These are phyloP conservation scores for Hyaloscypha variabilis DNA, from an alignment of 495 filamentous ascomycete genomes.

Conservation along the genomic window DNA sequence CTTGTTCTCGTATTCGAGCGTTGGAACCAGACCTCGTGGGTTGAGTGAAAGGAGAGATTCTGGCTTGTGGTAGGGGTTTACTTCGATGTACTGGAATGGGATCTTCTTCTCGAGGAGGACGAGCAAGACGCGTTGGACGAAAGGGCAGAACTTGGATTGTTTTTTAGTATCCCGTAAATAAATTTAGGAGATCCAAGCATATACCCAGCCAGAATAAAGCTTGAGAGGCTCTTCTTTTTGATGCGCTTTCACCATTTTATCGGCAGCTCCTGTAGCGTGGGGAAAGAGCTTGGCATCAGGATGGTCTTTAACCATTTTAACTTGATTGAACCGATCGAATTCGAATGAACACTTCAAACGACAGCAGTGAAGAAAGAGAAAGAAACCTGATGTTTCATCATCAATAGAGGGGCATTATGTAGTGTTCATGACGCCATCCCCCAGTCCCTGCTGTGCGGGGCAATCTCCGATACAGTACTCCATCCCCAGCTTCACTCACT, in stretches of 20 bases:
- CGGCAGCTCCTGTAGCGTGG: constrained; percentile 54
- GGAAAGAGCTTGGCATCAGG: constrained; percentile 53
- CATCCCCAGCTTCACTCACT: background rate
- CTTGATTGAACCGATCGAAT: background rate
- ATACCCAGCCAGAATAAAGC: constrained; percentile 68
- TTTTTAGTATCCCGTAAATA: background rate
- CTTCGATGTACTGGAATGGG: constrained; percentile 71
- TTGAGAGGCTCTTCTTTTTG: constrained; percentile 54
- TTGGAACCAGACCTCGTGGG: constrained; percentile 70
- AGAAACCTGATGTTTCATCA: background rate
- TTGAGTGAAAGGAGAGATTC: constrained; percentile 65
- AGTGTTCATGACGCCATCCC: constrained; percentile 4
- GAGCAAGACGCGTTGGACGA: constrained; percentile 68
- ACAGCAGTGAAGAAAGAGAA: background rate
- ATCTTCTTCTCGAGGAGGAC: constrained; percentile 71
- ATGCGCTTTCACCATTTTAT: constrained; percentile 50
- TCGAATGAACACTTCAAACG: background rate
- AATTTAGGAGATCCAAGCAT: constrained; percentile 34
- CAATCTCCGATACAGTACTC: background rate
- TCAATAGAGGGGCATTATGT: background rate
- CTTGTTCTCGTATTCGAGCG: constrained; percentile 53
- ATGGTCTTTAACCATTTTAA: constrained; percentile 24
- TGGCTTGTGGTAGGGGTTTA: constrained; percentile 70
- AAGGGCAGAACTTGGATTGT: constrained; percentile 48
- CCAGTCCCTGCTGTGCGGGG: background rate